Evolutionary conservation across 805 yeast genomes (phyloP).

Genomic region (Henningerozyma blattae): DNA sequence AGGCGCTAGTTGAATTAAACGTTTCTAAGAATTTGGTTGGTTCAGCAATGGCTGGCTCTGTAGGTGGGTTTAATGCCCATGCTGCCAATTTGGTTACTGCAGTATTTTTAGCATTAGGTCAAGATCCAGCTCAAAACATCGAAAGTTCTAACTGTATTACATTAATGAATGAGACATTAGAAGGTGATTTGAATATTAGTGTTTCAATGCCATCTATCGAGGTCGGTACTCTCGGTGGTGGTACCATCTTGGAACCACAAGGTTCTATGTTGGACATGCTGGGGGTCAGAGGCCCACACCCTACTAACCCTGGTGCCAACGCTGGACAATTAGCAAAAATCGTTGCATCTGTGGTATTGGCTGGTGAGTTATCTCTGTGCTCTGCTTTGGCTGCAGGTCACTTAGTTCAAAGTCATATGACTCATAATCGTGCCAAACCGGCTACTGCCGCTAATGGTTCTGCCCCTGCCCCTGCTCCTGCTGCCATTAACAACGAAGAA

Average conservation of each 20-base stretch:
- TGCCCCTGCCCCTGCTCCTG: slow-evolving; percentile 16
- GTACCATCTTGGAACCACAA: slow-evolving; percentile 95
- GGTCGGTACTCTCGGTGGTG: slow-evolving; percentile 99
- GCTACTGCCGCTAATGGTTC: slow-evolving; percentile 24
- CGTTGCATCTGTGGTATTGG: slow-evolving; percentile 89
- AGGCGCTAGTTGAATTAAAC: slow-evolving; percentile 83
- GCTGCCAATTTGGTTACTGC: slow-evolving; percentile 97
- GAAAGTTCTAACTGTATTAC: slow-evolving; percentile 97
- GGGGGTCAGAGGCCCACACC: slow-evolving; percentile 94
- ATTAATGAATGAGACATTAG: slow-evolving; percentile 61
- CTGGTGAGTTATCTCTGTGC: slow-evolving; percentile 90
- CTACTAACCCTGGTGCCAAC: slow-evolving; percentile 86
- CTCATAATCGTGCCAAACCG: slow-evolving; percentile 68
- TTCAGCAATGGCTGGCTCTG: slow-evolving; percentile 95
- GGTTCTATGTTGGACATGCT: slow-evolving; percentile 88
- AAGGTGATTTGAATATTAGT: slow-evolving; percentile 77
- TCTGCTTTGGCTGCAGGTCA: slow-evolving; percentile 98
- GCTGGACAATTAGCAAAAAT: slow-evolving; percentile 87
- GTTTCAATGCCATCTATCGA: slow-evolving; percentile 99
- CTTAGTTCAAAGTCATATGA: slow-evolving; percentile 95
- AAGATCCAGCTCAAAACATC: slow-evolving; percentile 99
- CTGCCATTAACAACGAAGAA: slow-evolving; percentile 14
- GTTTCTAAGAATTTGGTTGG: slow-evolving; percentile 85
- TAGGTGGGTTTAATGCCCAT: slow-evolving; percentile 98
- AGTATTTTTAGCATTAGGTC: slow-evolving; percentile 88